These are phyloP conservation scores for Talaromyces islandicus DNA, from an alignment of 2,329 filamentous ascomycete species.

Conservation along the genomic window DNA sequence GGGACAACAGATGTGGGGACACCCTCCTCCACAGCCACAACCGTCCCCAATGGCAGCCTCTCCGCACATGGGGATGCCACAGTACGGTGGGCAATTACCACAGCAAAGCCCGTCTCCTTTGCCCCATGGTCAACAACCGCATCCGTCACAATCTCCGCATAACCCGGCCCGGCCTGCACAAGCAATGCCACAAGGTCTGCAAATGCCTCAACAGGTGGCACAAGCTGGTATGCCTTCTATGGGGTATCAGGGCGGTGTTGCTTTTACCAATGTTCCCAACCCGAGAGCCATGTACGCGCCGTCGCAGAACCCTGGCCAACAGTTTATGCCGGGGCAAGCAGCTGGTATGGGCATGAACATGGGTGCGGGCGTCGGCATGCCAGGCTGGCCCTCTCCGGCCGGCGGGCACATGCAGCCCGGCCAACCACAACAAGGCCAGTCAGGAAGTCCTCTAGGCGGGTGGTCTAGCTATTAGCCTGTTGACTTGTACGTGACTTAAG, in stretches of 20 bases:
- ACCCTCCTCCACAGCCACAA: constrained; percentile 57
- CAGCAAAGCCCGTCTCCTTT: constrained; percentile 12
- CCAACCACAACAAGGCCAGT: constrained; percentile 32
- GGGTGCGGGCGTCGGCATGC: constrained; percentile 27
- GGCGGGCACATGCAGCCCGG: constrained; percentile 31
- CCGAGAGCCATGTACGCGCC: constrained; percentile 33
- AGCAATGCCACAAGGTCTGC: constrained; percentile 32
- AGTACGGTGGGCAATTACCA: constrained; percentile 33
- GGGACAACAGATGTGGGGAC: constrained; percentile 64
- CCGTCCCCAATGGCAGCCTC: constrained; percentile 17
- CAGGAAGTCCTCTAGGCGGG: constrained; percentile 28
- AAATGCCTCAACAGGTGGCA: constrained; percentile 28
- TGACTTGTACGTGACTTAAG: background rate
- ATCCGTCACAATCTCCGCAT: constrained; percentile 39
- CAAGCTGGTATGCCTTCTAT: constrained; percentile 32
- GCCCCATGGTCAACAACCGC: constrained; percentile 31
- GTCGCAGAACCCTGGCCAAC: constrained; percentile 28
- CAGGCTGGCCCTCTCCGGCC: constrained; percentile 31
- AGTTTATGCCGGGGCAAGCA: constrained; percentile 31
- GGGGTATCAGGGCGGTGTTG: constrained; percentile 27
- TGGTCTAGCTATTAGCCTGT: constrained; percentile 32
- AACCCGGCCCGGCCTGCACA: constrained; percentile 31
- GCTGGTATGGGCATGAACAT: constrained; percentile 31
- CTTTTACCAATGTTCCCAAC: constrained; percentile 27
- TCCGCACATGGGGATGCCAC: constrained; percentile 35